Evolutionary conservation across 1,139 yeast genomes (phyloP), one percentile per base, ranked within the genome.

Genomic region (Pneumocystis murina): DNA sequence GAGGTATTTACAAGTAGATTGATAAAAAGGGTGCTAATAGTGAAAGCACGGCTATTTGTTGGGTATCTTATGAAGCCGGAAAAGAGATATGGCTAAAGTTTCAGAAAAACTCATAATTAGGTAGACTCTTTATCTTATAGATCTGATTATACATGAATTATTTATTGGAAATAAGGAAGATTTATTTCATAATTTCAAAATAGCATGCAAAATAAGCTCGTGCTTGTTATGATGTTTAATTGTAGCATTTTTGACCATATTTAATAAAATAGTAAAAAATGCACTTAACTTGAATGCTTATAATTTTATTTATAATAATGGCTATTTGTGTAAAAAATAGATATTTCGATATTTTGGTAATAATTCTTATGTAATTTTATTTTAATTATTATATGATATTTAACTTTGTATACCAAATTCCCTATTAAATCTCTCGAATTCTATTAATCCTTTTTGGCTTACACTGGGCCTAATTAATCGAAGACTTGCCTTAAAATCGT

Each of bases 381-480:
- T 24, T 20, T 38, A 58, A 24, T 10, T 48, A 12, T 16, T 48
- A 24, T 43, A 43, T 48, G 24, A 20, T 24, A 48, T 12, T 24
- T 48, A 48, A 48, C 33, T 24, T 24, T 48, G 55, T 24, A 48
- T 48, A 38, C 60, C 60, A 58, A 41, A 63, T 33, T 63, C 66
- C n/a, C 33, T 14, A 36, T 66, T 64, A 98, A 98, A 92, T 62
- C 88, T 86, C 72, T 89, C 97, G 75, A 84, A 86, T 64, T 84
- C 83, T 61, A 77, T 76, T 64, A 92, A 78, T 16, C 96, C 96
- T 69, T 90, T 96, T 61, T 79, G 78, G 48, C 94, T 86, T 6
- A 94, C 98, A 73, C 96, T 87, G 0, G 98, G 97, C 66, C 95
- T 80, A 66, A 94, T 91, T 69, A 88, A 87, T 65, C 82, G 82